Evolutionary conservation across 2,329 filamentous ascomycete species (phyloP).

Genomic region (Diaporthe capsici): DNA sequence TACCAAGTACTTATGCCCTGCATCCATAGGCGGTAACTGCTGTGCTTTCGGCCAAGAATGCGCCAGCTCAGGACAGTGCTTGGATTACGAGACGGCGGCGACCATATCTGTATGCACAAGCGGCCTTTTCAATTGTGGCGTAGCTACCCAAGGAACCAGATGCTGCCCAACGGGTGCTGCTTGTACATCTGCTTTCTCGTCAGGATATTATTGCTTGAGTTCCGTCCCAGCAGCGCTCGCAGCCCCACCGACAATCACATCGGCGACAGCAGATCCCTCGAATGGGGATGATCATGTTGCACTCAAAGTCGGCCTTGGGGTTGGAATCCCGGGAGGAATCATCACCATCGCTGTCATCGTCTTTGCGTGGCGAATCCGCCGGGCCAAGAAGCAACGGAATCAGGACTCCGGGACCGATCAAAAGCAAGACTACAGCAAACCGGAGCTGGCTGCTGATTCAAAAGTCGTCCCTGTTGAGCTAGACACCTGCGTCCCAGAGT

Average conservation of each 20-base stretch:
- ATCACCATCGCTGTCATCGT: background rate
- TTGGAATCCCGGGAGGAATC: slow-evolving; percentile 7
- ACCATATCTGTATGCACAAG: background rate
- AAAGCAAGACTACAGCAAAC: background rate
- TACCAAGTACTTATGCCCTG: background rate
- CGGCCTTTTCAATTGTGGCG: background rate
- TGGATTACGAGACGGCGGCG: background rate
- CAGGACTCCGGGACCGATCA: background rate
- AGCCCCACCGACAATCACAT: too few species aligned
- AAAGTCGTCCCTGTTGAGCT: background rate
- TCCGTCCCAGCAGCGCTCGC: background rate
- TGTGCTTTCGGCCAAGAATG: background rate
- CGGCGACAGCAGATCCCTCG: background rate
- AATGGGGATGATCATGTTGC: background rate
- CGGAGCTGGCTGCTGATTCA: background rate
- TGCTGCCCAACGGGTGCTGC: background rate
- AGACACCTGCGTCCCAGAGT: background rate
- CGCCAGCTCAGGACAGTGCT: background rate
- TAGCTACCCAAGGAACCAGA: background rate
- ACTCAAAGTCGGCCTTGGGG: slow-evolving; percentile 12
- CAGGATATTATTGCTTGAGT: background rate
- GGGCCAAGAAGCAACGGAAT: background rate
- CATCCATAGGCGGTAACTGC: background rate
- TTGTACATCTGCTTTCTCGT: background rate
- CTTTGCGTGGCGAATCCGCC: slow-evolving; percentile 9